These are phyloP conservation scores for Teratosphaeria epicoccoides DNA, from an alignment of 2,329 filamentous ascomycete genomes.

Conservation along the genomic window DNA sequence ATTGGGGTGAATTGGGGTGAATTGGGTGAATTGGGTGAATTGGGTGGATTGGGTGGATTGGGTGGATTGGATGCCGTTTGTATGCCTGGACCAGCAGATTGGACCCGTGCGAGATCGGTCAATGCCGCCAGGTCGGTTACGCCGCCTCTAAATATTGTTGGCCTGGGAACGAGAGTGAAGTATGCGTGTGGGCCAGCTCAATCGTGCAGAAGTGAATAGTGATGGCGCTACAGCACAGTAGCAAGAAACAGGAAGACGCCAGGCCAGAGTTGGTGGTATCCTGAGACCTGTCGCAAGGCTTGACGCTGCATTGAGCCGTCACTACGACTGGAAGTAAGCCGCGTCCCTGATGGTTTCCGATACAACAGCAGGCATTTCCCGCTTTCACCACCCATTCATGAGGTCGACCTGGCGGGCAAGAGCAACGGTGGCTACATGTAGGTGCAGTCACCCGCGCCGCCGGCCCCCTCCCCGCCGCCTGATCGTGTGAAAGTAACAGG, in stretches of 20 bases:
- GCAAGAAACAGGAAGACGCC: not conserved
- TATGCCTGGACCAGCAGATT: not conserved
- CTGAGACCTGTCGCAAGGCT: not conserved
- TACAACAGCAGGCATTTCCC: not conserved
- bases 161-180: too few species aligned
- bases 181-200: not conserved
- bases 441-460: not conserved
- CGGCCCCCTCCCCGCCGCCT: too few species aligned
- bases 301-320: not conserved
- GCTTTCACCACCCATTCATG: not conserved
- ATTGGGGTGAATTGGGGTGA: too few species aligned
- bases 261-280: not conserved
- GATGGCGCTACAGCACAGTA: not conserved
- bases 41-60: too few species aligned
- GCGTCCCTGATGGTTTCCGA: too few species aligned
- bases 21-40: too few species aligned
- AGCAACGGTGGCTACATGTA: not conserved
- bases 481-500: too few species aligned
- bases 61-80: not conserved
- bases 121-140: not conserved
- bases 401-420: not conserved
- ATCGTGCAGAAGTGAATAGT: not conserved
- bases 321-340: not conserved
- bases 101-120: not conserved
- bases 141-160: not conserved